phyloP scores from a whole-genome alignment of 2,329 filamentous ascomycete genomes.

The Aspergillus brunneoviolaceus region DNA sequence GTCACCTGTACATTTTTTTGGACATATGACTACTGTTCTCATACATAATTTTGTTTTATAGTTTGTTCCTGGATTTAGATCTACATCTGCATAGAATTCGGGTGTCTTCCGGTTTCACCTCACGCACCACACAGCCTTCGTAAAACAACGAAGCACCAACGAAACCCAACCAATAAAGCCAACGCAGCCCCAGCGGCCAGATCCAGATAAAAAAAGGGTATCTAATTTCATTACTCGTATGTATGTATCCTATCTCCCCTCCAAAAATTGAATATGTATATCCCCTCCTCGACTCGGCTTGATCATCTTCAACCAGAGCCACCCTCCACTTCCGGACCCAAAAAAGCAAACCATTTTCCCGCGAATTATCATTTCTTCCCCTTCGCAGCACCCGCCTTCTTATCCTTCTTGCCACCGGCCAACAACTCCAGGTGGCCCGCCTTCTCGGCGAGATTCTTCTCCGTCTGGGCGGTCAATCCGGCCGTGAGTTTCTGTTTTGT shows the following conservation, averaged over 20 bases:
- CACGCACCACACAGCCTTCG: no score
- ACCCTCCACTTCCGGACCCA: background rate
- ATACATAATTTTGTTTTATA: background rate
- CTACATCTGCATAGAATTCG: no score
- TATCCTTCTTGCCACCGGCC: conserved; percentile 64
- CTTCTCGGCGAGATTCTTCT: conserved; percentile 63
- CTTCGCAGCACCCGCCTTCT: conserved; percentile 34
- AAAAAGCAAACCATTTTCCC: background rate
- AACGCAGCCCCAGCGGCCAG: background rate
- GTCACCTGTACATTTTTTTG: background rate
- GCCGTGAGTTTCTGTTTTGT: conserved; percentile 57
- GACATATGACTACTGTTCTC: conserved; percentile 8
- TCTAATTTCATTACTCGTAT: conserved; percentile 19
- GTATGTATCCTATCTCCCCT: background rate
- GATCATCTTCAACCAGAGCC: no score
- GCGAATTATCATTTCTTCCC: background rate
- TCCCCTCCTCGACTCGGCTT: no score
- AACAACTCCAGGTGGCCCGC: conserved; percentile 70
- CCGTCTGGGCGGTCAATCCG: conserved; percentile 65
- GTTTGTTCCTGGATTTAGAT: no score
- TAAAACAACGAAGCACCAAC: background rate
- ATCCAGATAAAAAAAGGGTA: conserved; percentile 12
- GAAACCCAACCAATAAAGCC: background rate
- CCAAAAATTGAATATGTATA: background rate
- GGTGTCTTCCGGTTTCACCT: no score